Base-by-base conservation (phyloP, 345 rosid genomes). In the Litchi chinensis region DNA sequence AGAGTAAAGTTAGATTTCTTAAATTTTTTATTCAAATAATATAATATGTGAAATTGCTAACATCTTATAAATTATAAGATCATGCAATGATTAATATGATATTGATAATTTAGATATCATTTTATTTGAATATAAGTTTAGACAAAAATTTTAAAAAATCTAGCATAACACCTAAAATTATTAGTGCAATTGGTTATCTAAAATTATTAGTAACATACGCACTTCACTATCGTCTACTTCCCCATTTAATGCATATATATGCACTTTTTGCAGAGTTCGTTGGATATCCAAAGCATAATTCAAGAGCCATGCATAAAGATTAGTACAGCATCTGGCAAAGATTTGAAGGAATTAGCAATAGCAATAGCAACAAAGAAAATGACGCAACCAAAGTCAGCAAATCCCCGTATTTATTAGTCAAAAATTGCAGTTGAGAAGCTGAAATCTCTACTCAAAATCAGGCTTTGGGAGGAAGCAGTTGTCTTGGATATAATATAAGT, bases 331-430 rank as follows among this genome's bases (percentile, higher is more conserved):
- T 81, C 75, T 26, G 81, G 90, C 24, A 83, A 73, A 65, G 79
- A 85, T 46, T 70, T 90, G 11, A 88, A 77, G 79, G 89, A 87
- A 71, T 16, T 88, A 18, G 77, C 84, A 7, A 69, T 88, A 18
- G 77, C 84, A 7, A 69, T 68, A 6, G 50, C 82, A 7, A 44
- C 83, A 9, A 79, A 46, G 43, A 81, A 32, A 39, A 87, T 88
- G 86, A 65, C 12, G 2, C 54, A 0, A 10, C 60, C 85, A 56
- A 65, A 12, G 26, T 59, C 84, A 8, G 44, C 68, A 3, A 39
- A 65, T 22, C 2, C 12, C 37, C 86, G 79, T 70, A 65, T 79
- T 32, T 76, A 62, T 2, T 80, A 74, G 21, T 73, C 86, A 8
- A 88, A 80, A 83, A 19, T 52, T 0, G 80, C 83, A 0, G 77